phyloP scores from a whole-genome alignment of 225 moss, liverwort and hornwort genomes.

The Takakia lepidozioides region DNA sequence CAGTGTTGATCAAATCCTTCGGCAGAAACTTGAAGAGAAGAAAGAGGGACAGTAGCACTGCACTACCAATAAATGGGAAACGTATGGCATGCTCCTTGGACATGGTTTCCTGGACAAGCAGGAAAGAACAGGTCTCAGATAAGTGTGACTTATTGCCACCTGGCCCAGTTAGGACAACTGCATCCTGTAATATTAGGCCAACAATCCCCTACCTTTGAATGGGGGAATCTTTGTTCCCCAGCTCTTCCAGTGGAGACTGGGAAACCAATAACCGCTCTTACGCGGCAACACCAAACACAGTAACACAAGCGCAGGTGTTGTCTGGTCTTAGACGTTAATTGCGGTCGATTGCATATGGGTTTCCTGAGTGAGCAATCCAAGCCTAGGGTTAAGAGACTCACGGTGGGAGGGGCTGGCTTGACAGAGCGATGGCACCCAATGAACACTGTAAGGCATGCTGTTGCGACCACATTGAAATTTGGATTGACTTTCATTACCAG shows the following conservation, averaged over 20 bases:
- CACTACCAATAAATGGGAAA: slow-evolving; percentile 99
- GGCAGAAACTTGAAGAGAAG: slow-evolving; percentile 99
- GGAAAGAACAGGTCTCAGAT: too few species aligned
- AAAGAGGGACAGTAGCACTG: slow-evolving; percentile 91
- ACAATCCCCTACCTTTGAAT: too few species aligned
- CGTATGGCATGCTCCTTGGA: slow-evolving; percentile 99
- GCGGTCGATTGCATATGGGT: too few species aligned
- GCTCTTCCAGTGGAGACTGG: too few species aligned
- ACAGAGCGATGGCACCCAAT: slow-evolving; percentile 97
- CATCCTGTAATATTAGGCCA: too few species aligned
- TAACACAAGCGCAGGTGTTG: too few species aligned
- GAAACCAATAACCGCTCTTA: too few species aligned
- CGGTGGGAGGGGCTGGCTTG: slow-evolving; percentile 90
- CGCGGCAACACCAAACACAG: too few species aligned
- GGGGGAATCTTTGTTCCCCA: too few species aligned
- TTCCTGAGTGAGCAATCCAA: background rate
- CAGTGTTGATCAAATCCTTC: slow-evolving; percentile 99
- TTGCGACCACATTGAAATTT: slow-evolving; percentile 95
- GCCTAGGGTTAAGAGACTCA: slow-evolving; percentile 23
- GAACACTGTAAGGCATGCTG: slow-evolving; percentile 93
- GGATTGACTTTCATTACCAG: slow-evolving; percentile 89
- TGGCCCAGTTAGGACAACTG: too few species aligned
- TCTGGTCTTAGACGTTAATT: too few species aligned
- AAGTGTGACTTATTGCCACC: too few species aligned
- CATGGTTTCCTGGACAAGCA: slow-evolving; percentile 94